Conservation (phyloP, 1,139 yeast species). For the Yamadazyma atmosphaerica region DNA sequence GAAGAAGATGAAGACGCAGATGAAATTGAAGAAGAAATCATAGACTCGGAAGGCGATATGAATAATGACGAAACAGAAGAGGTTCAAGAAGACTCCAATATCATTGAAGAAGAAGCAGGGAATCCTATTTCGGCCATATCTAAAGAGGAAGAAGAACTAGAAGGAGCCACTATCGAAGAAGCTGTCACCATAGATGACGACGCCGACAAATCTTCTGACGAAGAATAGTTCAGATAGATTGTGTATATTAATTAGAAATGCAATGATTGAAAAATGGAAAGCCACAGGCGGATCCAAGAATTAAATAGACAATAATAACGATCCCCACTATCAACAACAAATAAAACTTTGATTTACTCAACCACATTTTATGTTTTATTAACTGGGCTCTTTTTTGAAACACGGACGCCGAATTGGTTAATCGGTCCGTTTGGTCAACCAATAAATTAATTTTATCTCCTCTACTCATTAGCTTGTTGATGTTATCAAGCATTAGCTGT, state of each 20-base stretch:
- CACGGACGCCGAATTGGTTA: conserved; percentile 67
- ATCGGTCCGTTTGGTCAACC: conserved; percentile 78
- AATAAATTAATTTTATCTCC: conserved; percentile 77
- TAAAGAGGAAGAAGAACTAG: conserved; percentile 20
- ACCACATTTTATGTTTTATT: conserved; percentile 69
- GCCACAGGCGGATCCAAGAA: conserved; percentile 54
- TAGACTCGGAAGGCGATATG: background rate
- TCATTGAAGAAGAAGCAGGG: conserved; percentile 10
- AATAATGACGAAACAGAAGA: conserved; percentile 15
- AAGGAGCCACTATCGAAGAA: conserved; percentile 11
- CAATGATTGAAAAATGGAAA: conserved; percentile 43
- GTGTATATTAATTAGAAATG: conserved; percentile 11
- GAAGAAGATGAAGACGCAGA: conserved; percentile 15
- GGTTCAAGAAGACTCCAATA: conserved; percentile 5
- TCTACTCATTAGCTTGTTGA: conserved; percentile 67
- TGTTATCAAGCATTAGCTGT: conserved; percentile 67
- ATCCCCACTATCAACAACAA: conserved; percentile 30
- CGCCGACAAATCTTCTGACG: conserved; percentile 11
- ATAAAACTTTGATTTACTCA: conserved; percentile 50
- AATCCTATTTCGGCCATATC: conserved; percentile 25
- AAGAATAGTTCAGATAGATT: conserved; percentile 15
- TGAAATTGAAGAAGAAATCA: conserved; percentile 13
- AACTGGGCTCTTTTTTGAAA: conserved; percentile 72
- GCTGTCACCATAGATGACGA: conserved; percentile 10
- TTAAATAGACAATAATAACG: conserved; percentile 36